phyloP scores from a whole-genome alignment of 495 filamentous ascomycete species.

The Bryoglossum gracile region DNA sequence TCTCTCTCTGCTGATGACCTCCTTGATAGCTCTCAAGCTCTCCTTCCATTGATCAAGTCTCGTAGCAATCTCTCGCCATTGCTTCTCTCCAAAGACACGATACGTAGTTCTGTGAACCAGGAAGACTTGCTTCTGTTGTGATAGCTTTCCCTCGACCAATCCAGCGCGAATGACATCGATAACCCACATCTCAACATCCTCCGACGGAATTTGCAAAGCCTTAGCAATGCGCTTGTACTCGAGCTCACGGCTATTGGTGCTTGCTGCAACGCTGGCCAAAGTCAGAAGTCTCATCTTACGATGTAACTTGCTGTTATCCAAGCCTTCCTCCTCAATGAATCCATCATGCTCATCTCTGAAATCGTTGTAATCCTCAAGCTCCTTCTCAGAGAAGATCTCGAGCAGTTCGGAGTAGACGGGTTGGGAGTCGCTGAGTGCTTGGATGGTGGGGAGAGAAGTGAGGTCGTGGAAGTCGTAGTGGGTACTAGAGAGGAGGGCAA shows the following conservation, averaged over 20 bases:
- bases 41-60: conserved; percentile 84
- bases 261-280: conserved; percentile 79
- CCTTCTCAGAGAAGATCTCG: conserved; percentile 89
- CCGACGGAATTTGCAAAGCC: conserved; percentile 67
- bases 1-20: conserved; percentile 69
- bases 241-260: conserved; percentile 71
- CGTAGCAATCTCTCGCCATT: conserved; percentile 90
- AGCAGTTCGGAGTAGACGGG: conserved; percentile 80
- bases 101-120: conserved; percentile 90
- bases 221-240: conserved; percentile 77
- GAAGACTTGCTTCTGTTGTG: conserved; percentile 85
- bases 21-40: conserved; percentile 66
- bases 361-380: conserved; percentile 89
- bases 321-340: conserved; percentile 64
- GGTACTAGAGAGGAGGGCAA: conserved; percentile 63
- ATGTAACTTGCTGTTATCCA: conserved; percentile 55
- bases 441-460: conserved; percentile 75
- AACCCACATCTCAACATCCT: conserved; percentile 95
- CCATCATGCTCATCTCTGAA: conserved; percentile 79
- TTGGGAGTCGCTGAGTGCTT: conserved; percentile 76
- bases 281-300: conserved; percentile 95
- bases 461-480: conserved; percentile 95
- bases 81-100: conserved; percentile 93
- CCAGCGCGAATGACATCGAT: conserved; percentile 95
- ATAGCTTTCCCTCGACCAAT: conserved; percentile 89